Conservation (phyloP, 306 rosid genomes). For the Ormosia emarginata region DNA sequence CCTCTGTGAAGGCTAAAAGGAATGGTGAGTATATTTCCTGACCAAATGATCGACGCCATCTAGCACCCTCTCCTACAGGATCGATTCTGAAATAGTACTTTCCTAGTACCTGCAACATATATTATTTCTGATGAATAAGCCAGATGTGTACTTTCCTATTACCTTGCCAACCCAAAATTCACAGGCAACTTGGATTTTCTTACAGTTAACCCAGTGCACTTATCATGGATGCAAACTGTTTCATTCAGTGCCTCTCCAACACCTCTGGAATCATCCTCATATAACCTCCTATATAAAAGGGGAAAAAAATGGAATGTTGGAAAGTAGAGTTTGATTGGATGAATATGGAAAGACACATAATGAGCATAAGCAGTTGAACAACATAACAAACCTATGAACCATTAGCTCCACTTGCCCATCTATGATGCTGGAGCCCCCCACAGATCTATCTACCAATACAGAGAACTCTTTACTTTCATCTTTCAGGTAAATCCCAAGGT, state of each 20-base stretch:
- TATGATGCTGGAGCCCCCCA: slow-evolving; percentile 77
- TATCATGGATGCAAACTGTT: slow-evolving; percentile 62
- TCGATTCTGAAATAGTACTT: slow-evolving; percentile 81
- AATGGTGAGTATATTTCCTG: slow-evolving; percentile 91
- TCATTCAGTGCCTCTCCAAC: slow-evolving; percentile 85
- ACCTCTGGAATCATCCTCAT: slow-evolving; percentile 80
- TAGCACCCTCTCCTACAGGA: slow-evolving; percentile 79
- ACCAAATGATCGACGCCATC: slow-evolving; percentile 91
- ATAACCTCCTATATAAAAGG: slow-evolving; percentile 59
- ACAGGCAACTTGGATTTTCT: slow-evolving; percentile 27
- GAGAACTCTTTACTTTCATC: slow-evolving; percentile 66
- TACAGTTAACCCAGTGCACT: slow-evolving; percentile 80
- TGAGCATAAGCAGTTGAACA: not conserved
- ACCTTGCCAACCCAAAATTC: not conserved
- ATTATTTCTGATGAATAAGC: not conserved
- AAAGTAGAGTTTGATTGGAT: not conserved
- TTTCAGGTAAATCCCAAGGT: slow-evolving; percentile 61
- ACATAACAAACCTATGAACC: slow-evolving; percentile 67
- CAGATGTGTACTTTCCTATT: not conserved
- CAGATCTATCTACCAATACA: slow-evolving; percentile 71
- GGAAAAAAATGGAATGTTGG: not conserved
- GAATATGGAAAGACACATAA: not conserved
- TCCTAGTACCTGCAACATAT: slow-evolving; percentile 62
- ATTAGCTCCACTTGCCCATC: slow-evolving; percentile 84
- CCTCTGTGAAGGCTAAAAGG: slow-evolving; percentile 81